Percentiles rank a stretch among this genome's conserved stretches.
phyloP scores from a whole-genome alignment of 1,139 yeast species.

The Sugiyamaella paludigena region DNA sequence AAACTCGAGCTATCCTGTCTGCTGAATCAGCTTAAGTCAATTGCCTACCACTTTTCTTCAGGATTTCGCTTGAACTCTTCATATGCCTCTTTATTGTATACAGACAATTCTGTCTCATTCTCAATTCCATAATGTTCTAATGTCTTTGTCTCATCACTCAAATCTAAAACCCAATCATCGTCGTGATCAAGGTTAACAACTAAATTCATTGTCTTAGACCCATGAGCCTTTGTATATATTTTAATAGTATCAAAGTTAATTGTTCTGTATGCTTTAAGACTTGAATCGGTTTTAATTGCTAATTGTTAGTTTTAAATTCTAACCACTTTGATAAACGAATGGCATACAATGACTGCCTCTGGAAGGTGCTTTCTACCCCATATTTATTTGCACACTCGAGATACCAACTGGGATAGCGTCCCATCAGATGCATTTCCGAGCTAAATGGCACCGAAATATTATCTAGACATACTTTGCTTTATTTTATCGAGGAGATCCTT shows the following conservation, averaged over 20 bases:
- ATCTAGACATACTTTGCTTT: slow-evolving; percentile 26
- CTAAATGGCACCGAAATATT: no score
- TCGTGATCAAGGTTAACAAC: slow-evolving; percentile 87
- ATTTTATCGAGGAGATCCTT: slow-evolving; percentile 50
- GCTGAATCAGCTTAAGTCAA: no score
- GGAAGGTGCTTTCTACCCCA: no score
- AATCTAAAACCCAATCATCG: slow-evolving; percentile 61
- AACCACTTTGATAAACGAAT: no score
- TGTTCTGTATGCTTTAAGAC: slow-evolving; percentile 76
- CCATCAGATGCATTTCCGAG: no score
- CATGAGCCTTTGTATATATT: slow-evolving; percentile 91
- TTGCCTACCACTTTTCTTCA: slow-evolving; percentile 75
- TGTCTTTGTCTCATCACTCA: slow-evolving; percentile 40
- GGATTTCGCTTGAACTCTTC: slow-evolving; percentile 72
- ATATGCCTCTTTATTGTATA: slow-evolving; percentile 69
- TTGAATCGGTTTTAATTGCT: slow-evolving; percentile 63
- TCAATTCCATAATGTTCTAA: slow-evolving; percentile 67
- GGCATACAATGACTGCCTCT: no score
- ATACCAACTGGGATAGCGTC: no score
- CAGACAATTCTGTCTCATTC: slow-evolving; percentile 88
- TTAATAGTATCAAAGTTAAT: slow-evolving; percentile 76
- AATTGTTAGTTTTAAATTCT: background rate
- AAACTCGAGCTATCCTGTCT: no score
- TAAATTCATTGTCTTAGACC: slow-evolving; percentile 87
- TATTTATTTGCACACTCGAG: no score